Evolutionary conservation across 495 filamentous ascomycete species (phyloP).

Genomic region (Choiromyces venosus): DNA sequence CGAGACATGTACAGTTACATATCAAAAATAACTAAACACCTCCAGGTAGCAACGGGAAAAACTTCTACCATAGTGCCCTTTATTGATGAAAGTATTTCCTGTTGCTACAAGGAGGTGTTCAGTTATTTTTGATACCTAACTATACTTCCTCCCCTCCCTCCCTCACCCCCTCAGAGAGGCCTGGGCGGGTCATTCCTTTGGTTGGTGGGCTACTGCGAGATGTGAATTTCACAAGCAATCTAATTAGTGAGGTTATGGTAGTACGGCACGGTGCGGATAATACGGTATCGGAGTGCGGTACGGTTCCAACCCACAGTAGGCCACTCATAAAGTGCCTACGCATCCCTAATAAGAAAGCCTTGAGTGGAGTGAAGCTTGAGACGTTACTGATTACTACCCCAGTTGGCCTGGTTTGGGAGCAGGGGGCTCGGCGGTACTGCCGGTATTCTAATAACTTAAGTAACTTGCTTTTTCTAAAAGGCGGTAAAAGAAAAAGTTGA

Average conservation of each 20-base stretch:
- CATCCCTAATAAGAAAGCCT: background rate
- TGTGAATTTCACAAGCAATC: background rate
- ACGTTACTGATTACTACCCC: background rate
- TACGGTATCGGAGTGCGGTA: background rate
- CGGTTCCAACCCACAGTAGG: background rate
- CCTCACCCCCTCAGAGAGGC: background rate
- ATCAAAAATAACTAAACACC: no score
- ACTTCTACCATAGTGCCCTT: no score
- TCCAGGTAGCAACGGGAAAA: no score
- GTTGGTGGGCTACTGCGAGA: background rate
- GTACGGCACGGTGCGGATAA: background rate
- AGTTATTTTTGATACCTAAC: no score
- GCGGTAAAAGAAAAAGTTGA: background rate
- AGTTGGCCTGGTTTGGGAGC: background rate
- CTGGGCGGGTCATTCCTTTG: background rate
- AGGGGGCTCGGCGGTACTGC: background rate
- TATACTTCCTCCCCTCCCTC: background rate
- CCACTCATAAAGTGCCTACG: background rate
- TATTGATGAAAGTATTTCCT: no score
- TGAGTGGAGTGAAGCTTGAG: background rate
- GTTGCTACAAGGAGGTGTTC: no score
- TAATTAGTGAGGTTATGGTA: background rate
- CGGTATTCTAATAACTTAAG: no score
- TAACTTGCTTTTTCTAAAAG: background rate
- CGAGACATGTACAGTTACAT: background rate